phyloP scores from a whole-genome alignment of 2,329 filamentous ascomycete genomes.

The Hypocreales sp. region DNA sequence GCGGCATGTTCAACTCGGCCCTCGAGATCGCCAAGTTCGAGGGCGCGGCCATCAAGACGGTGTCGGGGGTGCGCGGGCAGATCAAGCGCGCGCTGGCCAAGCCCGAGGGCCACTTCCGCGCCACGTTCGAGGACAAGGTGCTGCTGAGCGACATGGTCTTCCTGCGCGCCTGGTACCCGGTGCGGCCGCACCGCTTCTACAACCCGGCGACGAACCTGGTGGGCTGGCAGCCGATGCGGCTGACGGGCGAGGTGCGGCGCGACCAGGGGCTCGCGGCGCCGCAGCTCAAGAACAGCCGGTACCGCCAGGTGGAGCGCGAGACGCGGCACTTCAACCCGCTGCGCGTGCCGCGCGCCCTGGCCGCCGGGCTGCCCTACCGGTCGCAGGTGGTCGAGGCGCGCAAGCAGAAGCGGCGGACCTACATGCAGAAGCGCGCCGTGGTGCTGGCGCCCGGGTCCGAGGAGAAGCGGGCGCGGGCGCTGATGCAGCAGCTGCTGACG shows the following conservation, averaged over 20 bases:
- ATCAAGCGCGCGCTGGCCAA: conserved; percentile 92
- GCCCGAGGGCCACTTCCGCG: conserved; percentile 89
- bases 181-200: conserved; percentile 92
- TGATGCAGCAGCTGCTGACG: conserved; percentile 88
- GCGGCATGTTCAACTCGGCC: conserved; percentile 89
- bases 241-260: conserved; percentile 81
- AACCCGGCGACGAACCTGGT: conserved; percentile 90
- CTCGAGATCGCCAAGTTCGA: conserved; percentile 98
- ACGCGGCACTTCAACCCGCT: conserved; percentile 67
- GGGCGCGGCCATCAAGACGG: conserved; percentile 87
- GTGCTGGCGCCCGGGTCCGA: conserved; percentile 63
- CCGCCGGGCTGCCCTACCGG: conserved; percentile 78
- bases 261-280: conserved; percentile 64
- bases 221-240: conserved; percentile 84
- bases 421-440: conserved; percentile 93
- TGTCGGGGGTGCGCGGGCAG: conserved; percentile 87
- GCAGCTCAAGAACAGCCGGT: conserved; percentile 68
- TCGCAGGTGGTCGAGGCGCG: conserved; percentile 75
- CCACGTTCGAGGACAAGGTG: conserved; percentile 97
- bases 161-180: conserved; percentile 88
- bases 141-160: conserved; percentile 95
- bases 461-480: conserved; percentile 73
- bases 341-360: conserved; percentile 62
- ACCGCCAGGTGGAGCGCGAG: conserved; percentile 52
- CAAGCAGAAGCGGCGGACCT: conserved; percentile 67